phyloP scores from a whole-genome alignment of 2,329 filamentous ascomycete species.

The Venturia aucupariae region DNA sequence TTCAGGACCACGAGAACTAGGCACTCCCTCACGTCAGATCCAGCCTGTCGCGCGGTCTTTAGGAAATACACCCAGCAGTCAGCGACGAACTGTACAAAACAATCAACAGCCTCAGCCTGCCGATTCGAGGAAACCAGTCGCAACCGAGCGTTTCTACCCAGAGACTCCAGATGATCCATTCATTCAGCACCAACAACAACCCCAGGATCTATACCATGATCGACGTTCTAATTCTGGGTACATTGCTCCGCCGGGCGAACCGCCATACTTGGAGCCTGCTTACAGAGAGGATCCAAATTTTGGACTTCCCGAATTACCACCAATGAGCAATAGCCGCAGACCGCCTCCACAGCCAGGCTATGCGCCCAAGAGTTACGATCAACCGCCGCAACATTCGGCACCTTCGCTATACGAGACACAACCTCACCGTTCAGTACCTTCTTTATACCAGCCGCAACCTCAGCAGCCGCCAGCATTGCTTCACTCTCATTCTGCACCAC shows the following conservation, averaged over 20 bases:
- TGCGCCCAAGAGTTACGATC: background rate
- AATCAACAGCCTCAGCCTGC: slow-evolving; percentile 23
- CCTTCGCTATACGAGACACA: background rate
- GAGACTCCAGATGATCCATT: slow-evolving; percentile 22
- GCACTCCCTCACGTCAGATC: slow-evolving; percentile 23
- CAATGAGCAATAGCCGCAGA: slow-evolving; percentile 9
- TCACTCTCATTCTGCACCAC: slow-evolving; percentile 11
- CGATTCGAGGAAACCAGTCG: slow-evolving; percentile 6
- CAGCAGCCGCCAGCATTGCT: background rate
- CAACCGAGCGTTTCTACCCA: slow-evolving; percentile 21
- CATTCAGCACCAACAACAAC: background rate
- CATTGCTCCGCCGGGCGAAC: background rate
- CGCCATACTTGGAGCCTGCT: background rate
- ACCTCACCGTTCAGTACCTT: background rate
- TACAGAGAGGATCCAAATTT: background rate
- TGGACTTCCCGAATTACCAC: slow-evolving; percentile 12
- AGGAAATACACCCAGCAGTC: slow-evolving; percentile 19
- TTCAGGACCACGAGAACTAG: slow-evolving; percentile 18
- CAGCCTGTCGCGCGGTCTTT: slow-evolving; percentile 4
- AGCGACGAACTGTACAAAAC: slow-evolving; percentile 26
- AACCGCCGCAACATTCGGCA: background rate
- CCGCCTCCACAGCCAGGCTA: background rate
- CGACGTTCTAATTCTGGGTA: background rate
- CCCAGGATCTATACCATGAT: slow-evolving; percentile 1
- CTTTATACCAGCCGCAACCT: background rate